These are phyloP conservation scores for Murraya paniculata DNA, from an alignment of 345 rosid species.

Conservation along the genomic window DNA sequence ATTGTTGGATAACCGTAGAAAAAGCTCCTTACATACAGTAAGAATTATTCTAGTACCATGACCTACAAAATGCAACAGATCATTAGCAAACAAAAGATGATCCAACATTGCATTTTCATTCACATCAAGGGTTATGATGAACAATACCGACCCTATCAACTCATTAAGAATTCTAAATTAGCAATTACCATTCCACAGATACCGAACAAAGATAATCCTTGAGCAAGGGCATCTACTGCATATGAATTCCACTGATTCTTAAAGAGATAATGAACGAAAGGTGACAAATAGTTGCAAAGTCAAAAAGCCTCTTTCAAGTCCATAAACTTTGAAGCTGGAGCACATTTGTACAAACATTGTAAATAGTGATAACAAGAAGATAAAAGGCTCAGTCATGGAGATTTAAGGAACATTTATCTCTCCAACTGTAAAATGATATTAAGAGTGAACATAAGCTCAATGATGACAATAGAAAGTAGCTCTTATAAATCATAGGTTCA, in stretches of 20 bases:
- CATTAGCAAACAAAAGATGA: background rate
- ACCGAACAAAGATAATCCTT: background rate
- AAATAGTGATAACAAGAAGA: background rate
- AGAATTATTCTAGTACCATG: background rate
- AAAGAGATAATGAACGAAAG: background rate
- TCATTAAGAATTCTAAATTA: background rate
- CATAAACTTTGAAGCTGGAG: background rate
- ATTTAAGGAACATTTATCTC: background rate
- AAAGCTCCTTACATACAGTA: background rate
- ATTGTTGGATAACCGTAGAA: background rate
- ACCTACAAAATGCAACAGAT: background rate
- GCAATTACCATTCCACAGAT: background rate
- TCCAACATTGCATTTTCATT: background rate
- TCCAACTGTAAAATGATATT: background rate
- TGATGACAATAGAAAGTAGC: background rate
- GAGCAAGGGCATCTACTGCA: background rate
- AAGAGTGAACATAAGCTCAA: background rate
- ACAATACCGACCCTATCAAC: background rate
- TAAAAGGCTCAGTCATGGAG: background rate
- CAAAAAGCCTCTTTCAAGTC: background rate
- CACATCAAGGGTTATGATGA: background rate
- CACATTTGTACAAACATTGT: background rate
- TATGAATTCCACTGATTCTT: background rate
- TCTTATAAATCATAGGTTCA: background rate
- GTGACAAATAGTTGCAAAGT: background rate